phyloP scores from a whole-genome alignment of 2,329 filamentous ascomycete genomes.

The Cladosporium sp. region DNA sequence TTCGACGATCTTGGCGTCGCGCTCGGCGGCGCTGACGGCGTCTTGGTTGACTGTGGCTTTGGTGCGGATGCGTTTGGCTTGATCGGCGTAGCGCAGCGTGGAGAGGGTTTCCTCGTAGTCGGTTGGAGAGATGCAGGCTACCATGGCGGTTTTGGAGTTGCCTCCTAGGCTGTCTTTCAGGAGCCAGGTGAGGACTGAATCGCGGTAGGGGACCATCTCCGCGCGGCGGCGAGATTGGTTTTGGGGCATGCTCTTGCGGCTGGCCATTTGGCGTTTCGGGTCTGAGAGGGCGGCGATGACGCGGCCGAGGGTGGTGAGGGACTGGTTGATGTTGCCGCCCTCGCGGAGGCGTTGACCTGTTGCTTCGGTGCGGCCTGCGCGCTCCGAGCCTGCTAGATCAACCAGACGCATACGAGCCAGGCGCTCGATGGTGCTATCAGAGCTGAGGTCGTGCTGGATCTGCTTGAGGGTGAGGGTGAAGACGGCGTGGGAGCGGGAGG shows the following conservation, averaged over 20 bases:
- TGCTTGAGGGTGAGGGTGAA: conserved; percentile 98
- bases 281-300: conserved; percentile 89
- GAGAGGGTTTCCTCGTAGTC: conserved; percentile 98
- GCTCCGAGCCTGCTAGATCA: conserved; percentile 90
- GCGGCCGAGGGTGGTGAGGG: conserved; percentile 87
- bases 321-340: conserved; percentile 99
- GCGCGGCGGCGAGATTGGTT: conserved; percentile 48
- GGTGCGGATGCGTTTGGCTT: conserved; percentile 95
- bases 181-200: conserved; percentile 81
- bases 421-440: conserved; percentile 96
- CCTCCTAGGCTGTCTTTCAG: conserved; percentile 94
- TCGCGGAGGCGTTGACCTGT: conserved; percentile 88
- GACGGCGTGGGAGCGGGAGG: conserved; percentile 91
- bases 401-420: conserved; percentile 92
- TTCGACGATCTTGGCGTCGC: conserved; percentile 87
- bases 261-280: conserved; percentile 52
- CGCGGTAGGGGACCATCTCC: conserved; percentile 81
- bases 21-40: conserved; percentile 84
- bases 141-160: conserved; percentile 99
- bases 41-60: conserved; percentile 95
- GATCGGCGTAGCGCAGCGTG: conserved; percentile 93
- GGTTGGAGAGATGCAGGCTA: conserved; percentile 90
- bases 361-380: conserved; percentile 92
- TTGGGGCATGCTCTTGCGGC: conserved; percentile 48
- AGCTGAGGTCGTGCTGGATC: conserved; percentile 94